Evolutionary conservation across 352 stramenopile genomes (phyloP), one percentile per base, ranked within the genome.

Genomic region (Phytophthora sansomeana): DNA sequence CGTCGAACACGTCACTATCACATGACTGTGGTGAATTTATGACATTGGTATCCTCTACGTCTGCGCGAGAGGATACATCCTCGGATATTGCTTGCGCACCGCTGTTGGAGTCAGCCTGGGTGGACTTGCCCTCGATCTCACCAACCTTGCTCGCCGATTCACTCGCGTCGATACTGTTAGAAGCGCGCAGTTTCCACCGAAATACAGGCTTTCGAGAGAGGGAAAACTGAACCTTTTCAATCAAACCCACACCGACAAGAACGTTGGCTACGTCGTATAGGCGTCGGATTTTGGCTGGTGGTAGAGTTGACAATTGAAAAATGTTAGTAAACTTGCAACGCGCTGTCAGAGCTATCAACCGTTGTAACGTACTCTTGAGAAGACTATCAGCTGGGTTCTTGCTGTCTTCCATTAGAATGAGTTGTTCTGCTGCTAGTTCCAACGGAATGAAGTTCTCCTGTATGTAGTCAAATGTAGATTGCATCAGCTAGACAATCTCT

Each of bases 241-340:
- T 94, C 33, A 99, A 80, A 0, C 95, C 93, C 13, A 99, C 82
- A 49, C 85, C 95, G 3, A 96, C 81, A 21, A 99, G 87, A 7
- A 99, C 96, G 72, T 99, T 99, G 9, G 96, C 97, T 69, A 99
- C 98, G 59, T 99, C 97, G 62, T 99, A 99, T 26, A 99, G 85
- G 24, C 97, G 85, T 16, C 97, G 91, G 62, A 98, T 98, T 65
- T 98, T 98, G 46, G 96, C 88, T 96, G 69, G 21, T 55, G 1
- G n/a, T 58, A 8, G 17, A 26, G n/a, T 43, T 17, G 8, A 43
- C 36, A 44, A 44, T 44, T 7, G 6, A 24, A 44, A 44, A n/a
- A 30, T 14, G 48, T 71, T 30, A 62, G 43, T 6, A 41, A 53
- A 61, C 9, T 6, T 4, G 48, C 24, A 50, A 49, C 14, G 16